Evolutionary conservation across 345 rosid genomes (phyloP), one percentile per base, ranked within the genome.

Genomic region (Dovyalis caffra): DNA sequence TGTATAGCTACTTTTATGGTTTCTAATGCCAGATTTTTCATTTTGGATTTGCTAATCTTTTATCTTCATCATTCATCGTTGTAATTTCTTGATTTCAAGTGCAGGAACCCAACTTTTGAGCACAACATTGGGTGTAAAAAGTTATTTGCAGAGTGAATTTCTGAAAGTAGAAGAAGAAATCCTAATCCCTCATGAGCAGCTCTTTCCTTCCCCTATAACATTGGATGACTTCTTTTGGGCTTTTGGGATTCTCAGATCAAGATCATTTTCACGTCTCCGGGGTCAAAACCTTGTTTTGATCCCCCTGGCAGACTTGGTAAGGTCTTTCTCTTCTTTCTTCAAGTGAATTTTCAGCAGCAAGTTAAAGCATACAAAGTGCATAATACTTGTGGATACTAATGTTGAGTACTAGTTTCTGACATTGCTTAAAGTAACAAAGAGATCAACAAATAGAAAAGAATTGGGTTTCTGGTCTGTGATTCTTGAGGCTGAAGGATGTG

Each of bases 221-320:
- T 76, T 77, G 25, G 89, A 89, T 68, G 94, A 90, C 79, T 91
- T 95, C 82, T 75, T 83, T 4, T 91, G 99, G 99, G 99, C 98
- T 9, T 91, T 90, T 75, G 96, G 97, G 74, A 87, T 92, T 74
- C 97, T 95, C 49, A 86, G 85, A 79, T 95, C 97, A 20, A 87
- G 99, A 76, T 92, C 97, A 40, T 95, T 91, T 82, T 89, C 99
- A 29, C 90, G 90, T 43, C 94, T 92, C 64, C 94, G 91, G 57
- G 99, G 93, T 72, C 91, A 92, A 83, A 85, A 91, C 79, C 97
- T 95, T 68, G 92, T 91, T 78, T 78, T 95, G 85, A 79, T 92
- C 75, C 99, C 97, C 75, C 88, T 95, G 51, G 99, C 94, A 14
- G 99, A 95, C 78, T 74, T 95, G 95, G 99, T 90, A 87, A 69